A percentile compares a stretch with the other conserved stretches of the same genome.
phyloP scores from a whole-genome alignment of 306 rosid species.

The Gastrolobium villosum region DNA sequence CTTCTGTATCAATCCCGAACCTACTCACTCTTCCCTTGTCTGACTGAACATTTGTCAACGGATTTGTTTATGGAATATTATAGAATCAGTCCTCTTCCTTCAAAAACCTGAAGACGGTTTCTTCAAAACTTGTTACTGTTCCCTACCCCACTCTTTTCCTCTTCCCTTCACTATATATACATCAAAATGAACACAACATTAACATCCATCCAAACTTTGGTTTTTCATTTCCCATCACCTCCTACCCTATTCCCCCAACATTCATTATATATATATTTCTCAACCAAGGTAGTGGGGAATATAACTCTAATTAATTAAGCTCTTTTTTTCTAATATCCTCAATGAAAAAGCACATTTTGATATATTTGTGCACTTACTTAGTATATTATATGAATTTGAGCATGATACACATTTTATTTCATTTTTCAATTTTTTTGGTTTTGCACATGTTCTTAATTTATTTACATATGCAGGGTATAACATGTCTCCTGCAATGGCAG shows the following conservation, averaged over 20 bases:
- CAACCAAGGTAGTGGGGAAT: slow-evolving; percentile 21
- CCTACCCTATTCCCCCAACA: too few species aligned
- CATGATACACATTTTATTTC: background rate
- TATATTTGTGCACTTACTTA: slow-evolving; percentile 2
- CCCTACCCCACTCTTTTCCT: slow-evolving; percentile 10
- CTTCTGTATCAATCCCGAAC: slow-evolving; percentile 20
- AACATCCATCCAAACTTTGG: slow-evolving; percentile 15
- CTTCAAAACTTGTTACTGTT: slow-evolving; percentile 62
- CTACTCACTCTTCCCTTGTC: slow-evolving; percentile 41
- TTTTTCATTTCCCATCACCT: background rate
- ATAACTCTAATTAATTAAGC: background rate
- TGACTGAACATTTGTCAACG: slow-evolving; percentile 72
- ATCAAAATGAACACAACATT: slow-evolving; percentile 24
- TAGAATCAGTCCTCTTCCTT: slow-evolving; percentile 43
- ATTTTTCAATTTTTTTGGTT: background rate
- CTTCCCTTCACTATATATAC: slow-evolving; percentile 51
- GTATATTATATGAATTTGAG: background rate
- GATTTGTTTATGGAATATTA: slow-evolving; percentile 37
- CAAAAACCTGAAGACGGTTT: slow-evolving; percentile 53
- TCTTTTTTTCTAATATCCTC: background rate
- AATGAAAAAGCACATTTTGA: background rate
- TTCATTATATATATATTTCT: slow-evolving; percentile 27
- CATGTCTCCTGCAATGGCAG: slow-evolving; percentile 69
- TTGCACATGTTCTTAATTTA: slow-evolving; percentile 4
- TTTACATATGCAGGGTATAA: slow-evolving; percentile 26